phyloP scores from a whole-genome alignment of 176 grass and related monocot genomes.

The sorghum (Sorghum bicolor) region Sorghum_bicolor_NCBIv3 NC_012874.2:14957501-14958000 shows the following conservation, averaged over 20 bases:
- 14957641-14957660: background rate
- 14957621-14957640: background rate
- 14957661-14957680: background rate
- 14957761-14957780: background rate
- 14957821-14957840: background rate
- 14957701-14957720: background rate
- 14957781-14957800: background rate
- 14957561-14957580: background rate
- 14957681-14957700: background rate
- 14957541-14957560: background rate
- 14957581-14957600: background rate
- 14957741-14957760: background rate
- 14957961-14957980: background rate
- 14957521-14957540: background rate
- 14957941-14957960: background rate
- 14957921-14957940: background rate
- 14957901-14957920: background rate
- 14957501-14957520: background rate
- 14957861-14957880: background rate
- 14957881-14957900: background rate
- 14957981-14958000: background rate
- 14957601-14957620: background rate
- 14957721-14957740: background rate
- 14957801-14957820: background rate
- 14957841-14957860: background rate